Conservation (phyloP, 306 rosid species). For the Sicyos edulis region DNA sequence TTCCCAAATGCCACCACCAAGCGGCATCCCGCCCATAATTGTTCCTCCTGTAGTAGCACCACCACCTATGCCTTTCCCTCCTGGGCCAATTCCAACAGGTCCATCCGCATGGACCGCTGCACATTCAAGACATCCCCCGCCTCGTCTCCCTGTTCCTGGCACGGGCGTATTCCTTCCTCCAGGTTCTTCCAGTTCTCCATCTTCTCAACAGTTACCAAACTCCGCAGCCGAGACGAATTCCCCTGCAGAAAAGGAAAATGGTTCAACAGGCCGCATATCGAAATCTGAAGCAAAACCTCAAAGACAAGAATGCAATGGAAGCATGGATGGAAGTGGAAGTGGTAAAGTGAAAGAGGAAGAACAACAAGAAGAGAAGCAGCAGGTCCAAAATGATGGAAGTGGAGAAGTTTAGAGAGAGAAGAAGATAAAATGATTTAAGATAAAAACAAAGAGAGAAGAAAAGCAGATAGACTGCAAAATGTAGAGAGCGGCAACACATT, state of each 20-base stretch:
- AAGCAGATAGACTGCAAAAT: conserved; percentile 47
- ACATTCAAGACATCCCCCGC: conserved; percentile 73
- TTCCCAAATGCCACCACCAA: conserved; percentile 50
- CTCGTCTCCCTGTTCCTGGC: conserved; percentile 67
- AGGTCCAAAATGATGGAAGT: conserved; percentile 26
- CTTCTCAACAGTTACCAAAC: conserved; percentile 36
- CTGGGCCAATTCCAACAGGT: conserved; percentile 56
- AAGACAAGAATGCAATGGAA: conserved; percentile 60
- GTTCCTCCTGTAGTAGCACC: conserved; percentile 45
- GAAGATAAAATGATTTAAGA: background rate
- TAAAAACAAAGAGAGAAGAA: background rate
- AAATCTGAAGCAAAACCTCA: conserved; percentile 38
- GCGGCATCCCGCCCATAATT: conserved; percentile 62
- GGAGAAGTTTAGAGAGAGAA: conserved; percentile 28
- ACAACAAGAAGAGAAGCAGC: conserved; percentile 18
- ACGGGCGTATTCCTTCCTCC: conserved; percentile 96
- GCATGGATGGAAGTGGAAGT: conserved; percentile 36
- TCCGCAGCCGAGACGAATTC: conserved; percentile 37
- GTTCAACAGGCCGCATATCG: conserved; percentile 35
- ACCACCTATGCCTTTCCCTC: conserved; percentile 51
- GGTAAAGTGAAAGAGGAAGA: conserved; percentile 34
- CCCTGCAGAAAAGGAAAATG: conserved; percentile 46
- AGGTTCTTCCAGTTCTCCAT: conserved; percentile 55
- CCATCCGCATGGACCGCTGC: conserved; percentile 67
- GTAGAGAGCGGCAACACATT: conserved; percentile 71